Conservation (phyloP, 2,329 filamentous ascomycete genomes). For the Clarireedia homoeocarpa region DNA sequence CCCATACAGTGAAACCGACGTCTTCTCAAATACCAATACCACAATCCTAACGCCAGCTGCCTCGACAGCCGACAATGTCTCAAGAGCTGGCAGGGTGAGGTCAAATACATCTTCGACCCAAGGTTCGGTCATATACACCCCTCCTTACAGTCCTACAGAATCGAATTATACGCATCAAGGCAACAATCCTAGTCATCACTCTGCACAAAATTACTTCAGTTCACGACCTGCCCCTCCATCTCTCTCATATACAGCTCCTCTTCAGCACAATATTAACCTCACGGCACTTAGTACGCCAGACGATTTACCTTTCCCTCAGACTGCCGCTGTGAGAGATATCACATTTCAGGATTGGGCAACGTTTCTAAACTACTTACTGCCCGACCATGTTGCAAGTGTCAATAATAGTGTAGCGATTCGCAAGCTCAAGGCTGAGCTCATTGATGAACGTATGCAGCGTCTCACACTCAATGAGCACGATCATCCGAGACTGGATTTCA, state of each 20-base stretch:
- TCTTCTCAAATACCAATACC: slow-evolving; percentile 38
- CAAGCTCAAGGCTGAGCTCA: slow-evolving; percentile 39
- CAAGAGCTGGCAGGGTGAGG: slow-evolving; percentile 21
- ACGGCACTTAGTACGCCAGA: slow-evolving; percentile 12
- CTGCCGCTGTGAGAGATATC: slow-evolving; percentile 34
- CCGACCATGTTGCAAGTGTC: slow-evolving; percentile 36
- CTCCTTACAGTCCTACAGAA: slow-evolving; percentile 18
- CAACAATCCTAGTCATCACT: background rate
- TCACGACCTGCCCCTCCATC: slow-evolving; percentile 23
- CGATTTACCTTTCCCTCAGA: slow-evolving; percentile 19
- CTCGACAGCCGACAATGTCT: slow-evolving; percentile 31
- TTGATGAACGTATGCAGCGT: slow-evolving; percentile 23
- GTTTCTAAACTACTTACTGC: slow-evolving; percentile 49
- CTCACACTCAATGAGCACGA: slow-evolving; percentile 18
- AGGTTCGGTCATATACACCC: slow-evolving; percentile 23
- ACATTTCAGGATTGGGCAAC: slow-evolving; percentile 49
- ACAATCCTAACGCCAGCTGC: slow-evolving; percentile 15
- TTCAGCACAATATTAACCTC: slow-evolving; percentile 14
- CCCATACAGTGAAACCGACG: slow-evolving; percentile 51
- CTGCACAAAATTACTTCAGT: slow-evolving; percentile 23
- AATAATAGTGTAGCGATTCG: slow-evolving; percentile 43
- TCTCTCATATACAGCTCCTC: slow-evolving; percentile 24
- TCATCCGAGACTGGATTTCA: slow-evolving; percentile 22
- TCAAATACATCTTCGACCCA: slow-evolving; percentile 19
- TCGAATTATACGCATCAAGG: slow-evolving; percentile 15